Conservation (phyloP, 1,284 basidiomycete species). For the Phylloboletellus chloephorus region DNA sequence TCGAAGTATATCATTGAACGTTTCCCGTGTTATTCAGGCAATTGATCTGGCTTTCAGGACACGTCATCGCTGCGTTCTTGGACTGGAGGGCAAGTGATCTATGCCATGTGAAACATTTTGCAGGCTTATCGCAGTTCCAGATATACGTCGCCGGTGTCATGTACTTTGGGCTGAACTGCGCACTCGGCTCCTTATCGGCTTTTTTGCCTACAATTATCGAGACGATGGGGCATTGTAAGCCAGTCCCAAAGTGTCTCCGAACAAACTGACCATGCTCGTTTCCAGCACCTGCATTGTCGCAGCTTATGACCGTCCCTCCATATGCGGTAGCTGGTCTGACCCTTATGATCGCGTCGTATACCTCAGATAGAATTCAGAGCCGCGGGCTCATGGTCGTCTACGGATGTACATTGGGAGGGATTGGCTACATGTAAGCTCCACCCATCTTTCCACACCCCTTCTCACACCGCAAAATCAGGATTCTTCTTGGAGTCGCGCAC, state of each 20-base stretch:
- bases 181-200: constrained; percentile 73
- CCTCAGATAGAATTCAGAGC: constrained; percentile 68
- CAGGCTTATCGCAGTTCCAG: constrained; percentile 30
- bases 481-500: constrained; percentile 19
- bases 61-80: constrained; percentile 58
- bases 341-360: constrained; percentile 57
- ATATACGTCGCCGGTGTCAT: constrained; percentile 61
- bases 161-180: constrained; percentile 76
- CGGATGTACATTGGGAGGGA: constrained; percentile 46
- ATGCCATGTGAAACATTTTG: neutral
- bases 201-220: constrained; percentile 83
- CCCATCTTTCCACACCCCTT: neutral
- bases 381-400: constrained; percentile 58
- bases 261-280: constrained; percentile 2
- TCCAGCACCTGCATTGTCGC: constrained; percentile 49
- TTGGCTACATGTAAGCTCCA: constrained; percentile 48
- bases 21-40: neutral
- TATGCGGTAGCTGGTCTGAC: constrained; percentile 70
- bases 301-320: constrained; percentile 76
- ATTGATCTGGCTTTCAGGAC: constrained; percentile 35
- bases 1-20: constrained; percentile 41
- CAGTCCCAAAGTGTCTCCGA: neutral
- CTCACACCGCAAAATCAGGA: constrained; percentile 16
- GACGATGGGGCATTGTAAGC: constrained; percentile 58
- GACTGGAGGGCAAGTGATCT: constrained; percentile 59